These are phyloP conservation scores for Acanthamoeba castellanii DNA, from an alignment of 208 protist species.

Conservation along the genomic window DNA sequence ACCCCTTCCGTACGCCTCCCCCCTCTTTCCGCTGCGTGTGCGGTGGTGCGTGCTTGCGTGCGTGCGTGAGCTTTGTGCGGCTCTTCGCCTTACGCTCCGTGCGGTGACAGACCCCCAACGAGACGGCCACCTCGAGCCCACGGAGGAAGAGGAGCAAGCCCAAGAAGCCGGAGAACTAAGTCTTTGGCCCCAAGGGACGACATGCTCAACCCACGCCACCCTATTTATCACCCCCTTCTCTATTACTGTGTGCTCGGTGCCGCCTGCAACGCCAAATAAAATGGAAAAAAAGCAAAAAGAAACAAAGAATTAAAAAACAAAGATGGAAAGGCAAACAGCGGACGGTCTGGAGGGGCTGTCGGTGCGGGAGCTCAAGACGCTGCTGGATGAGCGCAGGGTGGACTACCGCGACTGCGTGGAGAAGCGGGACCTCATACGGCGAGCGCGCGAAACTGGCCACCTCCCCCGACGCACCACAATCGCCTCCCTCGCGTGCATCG, in stretches of 20 bases:
- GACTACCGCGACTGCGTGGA: slow-evolving; percentile 41
- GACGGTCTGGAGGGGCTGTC: slow-evolving; percentile 1
- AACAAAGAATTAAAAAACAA: too few relatives aligned
- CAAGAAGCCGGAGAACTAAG: background rate
- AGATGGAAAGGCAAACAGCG: background rate
- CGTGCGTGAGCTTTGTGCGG: too few relatives aligned
- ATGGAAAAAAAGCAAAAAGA: background rate
- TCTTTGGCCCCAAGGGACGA: background rate
- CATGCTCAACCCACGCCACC: background rate
- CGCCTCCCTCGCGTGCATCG: background rate
- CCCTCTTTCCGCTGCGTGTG: too few relatives aligned
- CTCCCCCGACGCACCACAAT: background rate
- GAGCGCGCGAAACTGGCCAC: background rate
- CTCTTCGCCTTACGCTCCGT: background rate
- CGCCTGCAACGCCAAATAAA: too few relatives aligned
- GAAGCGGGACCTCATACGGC: slow-evolving; percentile 3
- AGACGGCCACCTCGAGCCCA: background rate
- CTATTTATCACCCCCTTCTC: background rate
- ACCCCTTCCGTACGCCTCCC: too few relatives aligned
- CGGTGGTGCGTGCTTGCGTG: too few relatives aligned
- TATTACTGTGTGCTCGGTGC: background rate
- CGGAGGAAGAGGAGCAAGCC: slow-evolving; percentile 12
- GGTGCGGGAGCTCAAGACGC: background rate
- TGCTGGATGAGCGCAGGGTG: slow-evolving; percentile 21
- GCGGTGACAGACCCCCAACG: background rate